These are phyloP conservation scores for Epichloe amarillans DNA, from an alignment of 2,329 filamentous ascomycete genomes.

Conservation along the genomic window DNA sequence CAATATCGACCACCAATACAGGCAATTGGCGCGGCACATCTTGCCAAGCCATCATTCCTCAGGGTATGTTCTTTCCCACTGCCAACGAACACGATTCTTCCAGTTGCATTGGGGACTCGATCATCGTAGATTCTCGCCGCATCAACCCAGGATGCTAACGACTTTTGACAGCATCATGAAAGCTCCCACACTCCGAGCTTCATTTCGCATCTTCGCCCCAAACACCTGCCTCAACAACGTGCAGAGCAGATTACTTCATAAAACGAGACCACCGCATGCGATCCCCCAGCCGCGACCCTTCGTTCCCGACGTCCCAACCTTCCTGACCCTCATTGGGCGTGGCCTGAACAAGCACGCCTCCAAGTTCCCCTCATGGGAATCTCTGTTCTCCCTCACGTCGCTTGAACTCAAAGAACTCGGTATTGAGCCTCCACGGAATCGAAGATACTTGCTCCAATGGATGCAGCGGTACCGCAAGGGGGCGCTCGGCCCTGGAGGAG, in stretches of 20 bases:
- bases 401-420: slow-evolving; percentile 69
- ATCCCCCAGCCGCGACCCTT: slow-evolving; percentile 67
- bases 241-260: slow-evolving; percentile 32
- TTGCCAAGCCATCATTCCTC: background rate
- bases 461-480: slow-evolving; percentile 67
- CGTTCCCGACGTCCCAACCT: slow-evolving; percentile 71
- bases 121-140: background rate
- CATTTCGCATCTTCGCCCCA: slow-evolving; percentile 18
- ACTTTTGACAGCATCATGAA: slow-evolving; percentile 16
- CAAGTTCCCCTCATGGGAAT: slow-evolving; percentile 85
- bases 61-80: background rate
- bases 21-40: background rate
- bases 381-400: slow-evolving; percentile 72
- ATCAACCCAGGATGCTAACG: background rate
- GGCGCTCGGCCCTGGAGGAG: slow-evolving; percentile 67
- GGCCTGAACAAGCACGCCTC: slow-evolving; percentile 66
- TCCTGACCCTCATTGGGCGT: slow-evolving; percentile 84
- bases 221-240: slow-evolving; percentile 19
- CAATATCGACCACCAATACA: slow-evolving; percentile 2
- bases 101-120: too few species aligned
- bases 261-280: slow-evolving; percentile 22
- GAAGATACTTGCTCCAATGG: slow-evolving; percentile 79
- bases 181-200: slow-evolving; percentile 18
- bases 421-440: slow-evolving; percentile 69
- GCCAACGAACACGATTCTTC: too few species aligned